Evolutionary conservation across 176 grass and related monocot genomes (phyloP), one percentile per base, ranked within the genome.

Genomic region (Carex cristatella): DNA sequence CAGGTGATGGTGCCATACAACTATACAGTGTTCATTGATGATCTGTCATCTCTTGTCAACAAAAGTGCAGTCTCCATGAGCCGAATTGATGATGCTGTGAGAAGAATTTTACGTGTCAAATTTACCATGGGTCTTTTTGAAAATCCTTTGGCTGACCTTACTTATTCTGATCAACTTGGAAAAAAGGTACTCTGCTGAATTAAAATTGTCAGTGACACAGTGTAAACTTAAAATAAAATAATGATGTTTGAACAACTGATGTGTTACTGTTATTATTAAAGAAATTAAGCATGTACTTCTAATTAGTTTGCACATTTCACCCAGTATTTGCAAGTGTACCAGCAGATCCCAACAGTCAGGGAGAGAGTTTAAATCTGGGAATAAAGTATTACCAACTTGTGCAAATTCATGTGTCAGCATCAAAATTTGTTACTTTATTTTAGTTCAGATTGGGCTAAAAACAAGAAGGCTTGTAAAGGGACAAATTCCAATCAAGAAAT

Each of bases 71-170:
- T 98, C 80, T 83, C 55, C 82, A 92, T 83, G 83, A 91, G 81
- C 88, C 92, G 95, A 93, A 98, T 98, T 86, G 92, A 98, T 83
- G 92, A 98, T 68, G 95, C 95, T 31, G 92, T 98, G 56, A 91
- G 53, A 61, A 88, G 95, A 83, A 98, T 98, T 87, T 88, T 98
- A 84, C 86, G 91, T 70, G 91, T 98, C 76, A 98, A 98, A 89
- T 98, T 98, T 90, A 94, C 85, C 9, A 98, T 98, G 95, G 95
- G 95, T 69, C 89, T 98, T 18, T 98, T 98, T 63, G 92, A 98
- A 85, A 93, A 91, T 79, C 91, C 95, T 80, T 86, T 94, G 67
- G 86, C 91, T 90, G 95, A 98, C 86, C 89, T 91, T 93, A 91
- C 92, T 71, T 93, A 88, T 54, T 74, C 88, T 83, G 95, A 93